Evolutionary conservation across 352 stramenopile species (phyloP).

Genomic region (Phytophthora hibernalis): DNA sequence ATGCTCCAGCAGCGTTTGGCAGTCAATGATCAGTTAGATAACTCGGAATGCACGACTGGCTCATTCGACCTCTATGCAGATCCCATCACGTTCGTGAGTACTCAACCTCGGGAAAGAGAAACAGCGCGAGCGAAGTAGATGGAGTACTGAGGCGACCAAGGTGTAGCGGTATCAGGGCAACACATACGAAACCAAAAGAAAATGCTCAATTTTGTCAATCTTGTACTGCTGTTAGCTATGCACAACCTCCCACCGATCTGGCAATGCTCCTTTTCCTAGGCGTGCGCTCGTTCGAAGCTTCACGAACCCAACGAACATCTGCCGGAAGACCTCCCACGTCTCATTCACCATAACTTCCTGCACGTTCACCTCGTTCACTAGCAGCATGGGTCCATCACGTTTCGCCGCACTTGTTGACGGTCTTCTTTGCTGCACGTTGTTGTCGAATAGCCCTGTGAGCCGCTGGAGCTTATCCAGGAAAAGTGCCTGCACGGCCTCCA

Average conservation of each 20-base stretch:
- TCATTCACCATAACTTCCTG: constrained; percentile 60
- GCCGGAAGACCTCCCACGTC: constrained; percentile 79
- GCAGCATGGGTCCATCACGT: constrained; percentile 25
- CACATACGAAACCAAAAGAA: too few species aligned
- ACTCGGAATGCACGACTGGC: too few species aligned
- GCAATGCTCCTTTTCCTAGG: constrained; percentile 66
- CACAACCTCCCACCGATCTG: constrained; percentile 51
- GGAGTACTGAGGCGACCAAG: too few species aligned
- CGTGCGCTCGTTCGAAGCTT: constrained; percentile 53
- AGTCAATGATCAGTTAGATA: too few species aligned
- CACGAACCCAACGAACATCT: constrained; percentile 71
- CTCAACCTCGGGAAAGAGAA: too few species aligned
- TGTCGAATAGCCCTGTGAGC: constrained; percentile 46
- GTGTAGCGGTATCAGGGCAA: too few species aligned
- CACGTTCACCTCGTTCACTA: constrained; percentile 50
- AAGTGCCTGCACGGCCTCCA: constrained; percentile 58
- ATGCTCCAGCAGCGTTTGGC: too few species aligned
- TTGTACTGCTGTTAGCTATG: neutral
- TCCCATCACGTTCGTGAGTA: too few species aligned
- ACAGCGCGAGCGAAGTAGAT: too few species aligned
- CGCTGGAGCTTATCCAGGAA: constrained; percentile 64
- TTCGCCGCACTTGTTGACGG: neutral
- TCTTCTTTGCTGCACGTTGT: neutral
- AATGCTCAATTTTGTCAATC: neutral
- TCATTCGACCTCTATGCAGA: too few species aligned